Evolutionary conservation across 352 stramenopile species (phyloP).

Genomic region (Phytophthora nicotianae): DNA sequence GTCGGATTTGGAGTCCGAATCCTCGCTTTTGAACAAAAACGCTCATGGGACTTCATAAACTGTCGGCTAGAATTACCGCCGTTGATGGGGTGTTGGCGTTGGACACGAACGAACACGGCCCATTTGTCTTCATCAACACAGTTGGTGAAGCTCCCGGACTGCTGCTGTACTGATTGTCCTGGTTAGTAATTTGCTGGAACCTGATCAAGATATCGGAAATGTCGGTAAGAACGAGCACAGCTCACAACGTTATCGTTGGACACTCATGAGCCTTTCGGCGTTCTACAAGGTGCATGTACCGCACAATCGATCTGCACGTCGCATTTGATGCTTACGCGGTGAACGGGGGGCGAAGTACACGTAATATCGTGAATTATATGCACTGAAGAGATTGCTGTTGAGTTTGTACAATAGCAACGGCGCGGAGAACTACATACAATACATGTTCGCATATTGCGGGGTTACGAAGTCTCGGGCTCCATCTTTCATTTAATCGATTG

Average conservation of each 20-base stretch:
- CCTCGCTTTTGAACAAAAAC: conserved; percentile 11
- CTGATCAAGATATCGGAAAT: neutral
- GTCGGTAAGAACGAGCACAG: neutral
- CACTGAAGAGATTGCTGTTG: too few species aligned
- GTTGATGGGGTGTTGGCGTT: conserved; percentile 14
- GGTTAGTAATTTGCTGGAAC: neutral
- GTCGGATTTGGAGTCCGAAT: neutral
- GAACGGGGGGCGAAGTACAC: too few species aligned
- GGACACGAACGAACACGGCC: conserved; percentile 13
- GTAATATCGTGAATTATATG: neutral
- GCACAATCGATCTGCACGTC: conserved; percentile 11
- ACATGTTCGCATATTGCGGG: too few species aligned
- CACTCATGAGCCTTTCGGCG: conserved; percentile 2
- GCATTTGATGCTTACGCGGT: neutral
- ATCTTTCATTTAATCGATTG: too few species aligned
- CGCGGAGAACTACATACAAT: too few species aligned
- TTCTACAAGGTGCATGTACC: neutral
- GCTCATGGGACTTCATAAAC: conserved; percentile 3
- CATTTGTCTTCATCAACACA: neutral
- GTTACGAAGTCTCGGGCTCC: too few species aligned
- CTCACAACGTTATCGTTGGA: conserved; percentile 16
- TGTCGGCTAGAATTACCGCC: conserved; percentile 8
- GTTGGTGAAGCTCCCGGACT: neutral
- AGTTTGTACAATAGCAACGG: neutral
- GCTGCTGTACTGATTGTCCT: conserved; percentile 1